Evolutionary conservation across 2,329 filamentous ascomycete genomes (phyloP), one percentile per base, ranked within the genome.

Genomic region (Parasarocladium wereldwijsianum): DNA sequence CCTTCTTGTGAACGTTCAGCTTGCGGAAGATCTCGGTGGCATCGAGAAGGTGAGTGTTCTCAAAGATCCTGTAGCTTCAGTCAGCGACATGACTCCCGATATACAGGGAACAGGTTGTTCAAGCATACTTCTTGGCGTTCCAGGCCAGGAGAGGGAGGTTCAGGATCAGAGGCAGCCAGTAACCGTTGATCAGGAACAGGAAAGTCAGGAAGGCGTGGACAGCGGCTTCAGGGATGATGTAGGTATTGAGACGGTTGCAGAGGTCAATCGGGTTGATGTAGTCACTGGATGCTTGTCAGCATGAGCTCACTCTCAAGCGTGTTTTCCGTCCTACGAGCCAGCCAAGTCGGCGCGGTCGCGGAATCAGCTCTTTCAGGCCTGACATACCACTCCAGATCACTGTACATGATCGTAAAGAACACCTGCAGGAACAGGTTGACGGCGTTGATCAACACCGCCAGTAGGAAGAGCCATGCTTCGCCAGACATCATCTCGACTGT

Each of bases 341-440:
- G n/a, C n/a, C n/a, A n/a, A n/a, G n/a, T n/a, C n/a, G n/a, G n/a
- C n/a, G n/a, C n/a, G n/a, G n/a, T n/a, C n/a, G n/a, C n/a, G n/a
- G n/a, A n/a, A n/a, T n/a, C n/a, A n/a, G n/a, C n/a, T n/a, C n/a
- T n/a, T 10, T 12, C 13, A 19, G 21, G 7, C 26, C 20, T 33
- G 22, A 67, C 82, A 50, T 65, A 93, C 86, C 90, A 98, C 79
- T 98, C 90, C 49, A 98, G 63, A 70, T 98, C 90, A 60, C 84
- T 93, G 65, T 96, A 98, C 92, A 98, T 98, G 54, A 98, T 98
- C 35, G 90, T 98, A 66, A 98, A 98, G 72, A 98, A 98, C 47
- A 98, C 90, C 66, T 98, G 92, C 34, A 98, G 71, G 62, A 98
- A 98, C 51, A 98, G 73, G 69, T 98, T 98, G 74, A 98, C 86